phyloP scores from a whole-genome alignment of 169 alveolate species.

The Plasmodium gaboni region DNA sequence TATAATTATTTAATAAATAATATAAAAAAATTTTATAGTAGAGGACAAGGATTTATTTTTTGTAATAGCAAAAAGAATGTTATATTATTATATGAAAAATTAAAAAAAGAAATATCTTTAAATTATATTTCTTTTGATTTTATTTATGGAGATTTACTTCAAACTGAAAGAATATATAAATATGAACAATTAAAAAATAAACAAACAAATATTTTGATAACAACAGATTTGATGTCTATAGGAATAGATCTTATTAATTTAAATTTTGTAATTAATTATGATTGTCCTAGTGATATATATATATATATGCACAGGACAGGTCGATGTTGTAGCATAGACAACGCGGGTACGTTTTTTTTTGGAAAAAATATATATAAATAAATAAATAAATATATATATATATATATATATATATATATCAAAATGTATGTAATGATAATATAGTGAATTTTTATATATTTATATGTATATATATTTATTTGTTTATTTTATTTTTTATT shows the following conservation, averaged over 20 bases:
- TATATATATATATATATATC: background rate
- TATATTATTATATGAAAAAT: slow-evolving; percentile 93
- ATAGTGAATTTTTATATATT: background rate
- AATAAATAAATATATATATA: background rate
- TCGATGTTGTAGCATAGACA: slow-evolving; percentile 81
- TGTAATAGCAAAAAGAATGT: slow-evolving; percentile 98
- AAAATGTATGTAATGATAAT: background rate
- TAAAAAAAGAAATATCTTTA: slow-evolving; percentile 88
- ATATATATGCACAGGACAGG: slow-evolving; percentile 96
- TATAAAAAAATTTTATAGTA: slow-evolving; percentile 1
- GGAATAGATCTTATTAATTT: slow-evolving; percentile 99
- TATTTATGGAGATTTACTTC: slow-evolving; percentile 99
- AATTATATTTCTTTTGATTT: slow-evolving; percentile 85
- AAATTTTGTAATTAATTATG: slow-evolving; percentile 98
- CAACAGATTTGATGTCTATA: slow-evolving; percentile 98
- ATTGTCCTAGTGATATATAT: slow-evolving; percentile 96
- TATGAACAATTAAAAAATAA: slow-evolving; percentile 98
- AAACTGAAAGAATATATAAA: slow-evolving; percentile 96
- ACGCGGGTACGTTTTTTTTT: slow-evolving; percentile 50
- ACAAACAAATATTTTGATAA: slow-evolving; percentile 97
- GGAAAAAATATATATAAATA: background rate
- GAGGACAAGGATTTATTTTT: slow-evolving; percentile 96
- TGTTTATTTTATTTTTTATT: slow-evolving; percentile 24
- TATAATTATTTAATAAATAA: slow-evolving; percentile 6
- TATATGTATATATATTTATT: background rate